These are phyloP conservation scores for Malassezia brasiliensis DNA, from an alignment of 1,284 basidiomycete species.

Conservation along the genomic window DNA sequence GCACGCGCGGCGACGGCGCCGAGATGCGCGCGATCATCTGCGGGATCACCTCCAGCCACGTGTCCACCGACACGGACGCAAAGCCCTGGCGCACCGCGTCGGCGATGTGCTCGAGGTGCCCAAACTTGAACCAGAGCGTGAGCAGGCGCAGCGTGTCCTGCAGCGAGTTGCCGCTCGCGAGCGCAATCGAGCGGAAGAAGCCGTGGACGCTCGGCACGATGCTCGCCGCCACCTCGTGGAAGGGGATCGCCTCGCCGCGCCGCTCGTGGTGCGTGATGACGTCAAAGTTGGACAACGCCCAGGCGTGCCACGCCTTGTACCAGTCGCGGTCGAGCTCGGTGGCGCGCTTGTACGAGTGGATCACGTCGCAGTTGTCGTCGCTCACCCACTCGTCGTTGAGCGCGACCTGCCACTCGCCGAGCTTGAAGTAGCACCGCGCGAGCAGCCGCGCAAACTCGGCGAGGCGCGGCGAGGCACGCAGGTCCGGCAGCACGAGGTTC, in stretches of 20 bases:
- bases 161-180: constrained; percentile 74
- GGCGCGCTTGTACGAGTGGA: constrained; percentile 68
- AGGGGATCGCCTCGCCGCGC: constrained; percentile 60
- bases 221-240: constrained; percentile 66
- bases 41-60: constrained; percentile 97
- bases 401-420: constrained; percentile 82
- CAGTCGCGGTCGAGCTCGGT: constrained; percentile 85
- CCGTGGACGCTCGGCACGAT: constrained; percentile 92
- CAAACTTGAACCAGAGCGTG: constrained; percentile 98
- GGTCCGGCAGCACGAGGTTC: constrained; percentile 32
- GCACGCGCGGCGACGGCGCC: constrained; percentile 77
- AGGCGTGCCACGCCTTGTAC: constrained; percentile 99
- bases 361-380: constrained; percentile 45
- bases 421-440: constrained; percentile 94
- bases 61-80: constrained; percentile 82
- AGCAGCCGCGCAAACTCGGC: constrained; percentile 73
- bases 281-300: constrained; percentile 94
- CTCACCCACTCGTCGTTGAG: constrained; percentile 65
- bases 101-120: constrained; percentile 79
- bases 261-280: constrained; percentile 57
- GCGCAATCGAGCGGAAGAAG: constrained; percentile 84
- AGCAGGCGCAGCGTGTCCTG: constrained; percentile 90
- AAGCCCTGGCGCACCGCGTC: constrained; percentile 82
- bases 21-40: constrained; percentile 99
- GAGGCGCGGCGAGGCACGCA: constrained; percentile 37